These are phyloP conservation scores for Myrmaecium sp. DNA, from an alignment of 2,329 filamentous ascomycete species.

Conservation along the genomic window DNA sequence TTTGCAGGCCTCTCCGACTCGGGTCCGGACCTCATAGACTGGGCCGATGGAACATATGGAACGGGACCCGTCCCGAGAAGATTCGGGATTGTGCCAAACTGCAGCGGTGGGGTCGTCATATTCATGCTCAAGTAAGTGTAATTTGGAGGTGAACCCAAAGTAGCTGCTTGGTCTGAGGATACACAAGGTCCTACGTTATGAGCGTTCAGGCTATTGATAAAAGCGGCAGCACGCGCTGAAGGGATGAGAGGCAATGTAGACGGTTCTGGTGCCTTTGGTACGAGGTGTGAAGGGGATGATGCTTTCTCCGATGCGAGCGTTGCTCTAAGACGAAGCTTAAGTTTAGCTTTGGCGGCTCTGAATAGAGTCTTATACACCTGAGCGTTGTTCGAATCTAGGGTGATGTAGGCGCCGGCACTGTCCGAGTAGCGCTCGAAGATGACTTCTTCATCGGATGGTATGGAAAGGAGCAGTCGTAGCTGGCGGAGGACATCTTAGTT, in stretches of 20 bases:
- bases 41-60: no score
- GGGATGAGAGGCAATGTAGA: slow-evolving; percentile 3
- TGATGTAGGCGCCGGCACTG: slow-evolving; percentile 65
- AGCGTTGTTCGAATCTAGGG: slow-evolving; percentile 58
- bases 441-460: slow-evolving; percentile 44
- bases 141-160: no score
- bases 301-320: slow-evolving; percentile 39
- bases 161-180: no score
- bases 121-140: no score
- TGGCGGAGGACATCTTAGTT: slow-evolving; percentile 19
- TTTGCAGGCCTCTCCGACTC: no score
- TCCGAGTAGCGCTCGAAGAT: slow-evolving; percentile 90
- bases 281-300: slow-evolving; percentile 5
- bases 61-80: no score
- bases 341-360: slow-evolving; percentile 91
- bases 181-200: no score
- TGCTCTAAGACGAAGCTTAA: slow-evolving; percentile 81
- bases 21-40: no score
- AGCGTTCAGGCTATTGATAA: no score
- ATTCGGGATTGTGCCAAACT: no score
- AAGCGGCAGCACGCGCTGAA: no score
- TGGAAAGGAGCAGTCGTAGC: slow-evolving; percentile 52
- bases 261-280: slow-evolving; percentile 4
- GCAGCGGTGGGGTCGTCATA: no score
- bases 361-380: slow-evolving; percentile 93